Conservation (phyloP, 495 filamentous ascomycete genomes). For the Amphirosellinia nigrospora region DNA sequence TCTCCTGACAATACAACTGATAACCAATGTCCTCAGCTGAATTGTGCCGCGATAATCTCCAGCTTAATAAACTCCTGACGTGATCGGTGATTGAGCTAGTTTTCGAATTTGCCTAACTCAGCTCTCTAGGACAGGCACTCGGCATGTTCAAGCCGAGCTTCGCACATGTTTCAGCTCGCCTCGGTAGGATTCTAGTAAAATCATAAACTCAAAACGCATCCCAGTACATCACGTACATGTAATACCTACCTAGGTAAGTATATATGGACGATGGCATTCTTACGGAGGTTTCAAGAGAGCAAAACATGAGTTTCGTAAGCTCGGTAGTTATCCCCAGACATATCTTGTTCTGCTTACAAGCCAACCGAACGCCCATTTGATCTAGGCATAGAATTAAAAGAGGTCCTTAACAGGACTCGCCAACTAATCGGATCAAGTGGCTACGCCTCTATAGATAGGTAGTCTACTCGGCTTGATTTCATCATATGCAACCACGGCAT, state of each 20-base stretch:
- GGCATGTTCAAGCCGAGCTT: conserved; percentile 10
- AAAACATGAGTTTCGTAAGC: not conserved
- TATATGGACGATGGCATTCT: not conserved
- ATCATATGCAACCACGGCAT: conserved; percentile 10
- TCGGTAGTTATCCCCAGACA: not conserved
- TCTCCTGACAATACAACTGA: not conserved
- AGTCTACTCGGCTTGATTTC: not conserved
- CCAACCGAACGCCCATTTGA: not conserved
- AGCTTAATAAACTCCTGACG: not conserved
- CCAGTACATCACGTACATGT: not conserved
- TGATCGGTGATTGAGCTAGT: not conserved
- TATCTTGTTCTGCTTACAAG: not conserved
- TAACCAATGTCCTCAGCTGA: not conserved
- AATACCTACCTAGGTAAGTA: not conserved
- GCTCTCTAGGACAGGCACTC: not conserved
- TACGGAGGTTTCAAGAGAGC: not conserved
- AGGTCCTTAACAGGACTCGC: not conserved
- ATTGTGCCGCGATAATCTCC: not conserved
- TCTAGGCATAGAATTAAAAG: not conserved
- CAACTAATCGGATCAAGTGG: conserved; percentile 6
- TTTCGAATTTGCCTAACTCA: not conserved
- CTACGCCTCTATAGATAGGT: conserved; percentile 3
- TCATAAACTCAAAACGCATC: conserved; percentile 4
- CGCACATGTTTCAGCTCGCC: conserved; percentile 9
- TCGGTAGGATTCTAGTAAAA: not conserved